phyloP scores from a whole-genome alignment of 805 yeast species.

The Nakazawaea sp. region DNA sequence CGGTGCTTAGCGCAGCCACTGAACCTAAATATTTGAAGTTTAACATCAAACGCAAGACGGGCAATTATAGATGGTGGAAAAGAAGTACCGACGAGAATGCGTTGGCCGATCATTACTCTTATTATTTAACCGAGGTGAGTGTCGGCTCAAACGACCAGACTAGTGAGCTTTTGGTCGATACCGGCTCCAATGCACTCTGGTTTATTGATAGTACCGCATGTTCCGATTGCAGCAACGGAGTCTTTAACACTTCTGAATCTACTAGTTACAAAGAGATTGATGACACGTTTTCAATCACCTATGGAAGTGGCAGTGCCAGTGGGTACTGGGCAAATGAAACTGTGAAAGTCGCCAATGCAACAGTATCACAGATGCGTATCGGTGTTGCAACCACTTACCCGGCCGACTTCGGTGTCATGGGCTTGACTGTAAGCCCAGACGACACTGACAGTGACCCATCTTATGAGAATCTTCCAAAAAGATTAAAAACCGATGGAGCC shows the following conservation, averaged over 20 bases:
- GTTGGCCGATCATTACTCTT: constrained; percentile 31
- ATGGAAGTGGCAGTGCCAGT: constrained; percentile 19
- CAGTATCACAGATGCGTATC: constrained; percentile 1
- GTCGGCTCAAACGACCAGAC: constrained; percentile 55
- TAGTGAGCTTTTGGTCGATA: constrained; percentile 53
- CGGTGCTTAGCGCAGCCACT: constrained; percentile 1
- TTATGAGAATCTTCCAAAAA: constrained; percentile 21
- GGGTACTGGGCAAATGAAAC: constrained; percentile 22
- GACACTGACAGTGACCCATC: constrained; percentile 4
- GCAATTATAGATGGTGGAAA: background rate
- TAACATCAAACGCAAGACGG: constrained; percentile 1
- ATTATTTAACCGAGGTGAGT: constrained; percentile 36
- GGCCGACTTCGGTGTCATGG: constrained; percentile 5
- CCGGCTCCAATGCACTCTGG: constrained; percentile 76
- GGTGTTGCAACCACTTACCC: constrained; percentile 7
- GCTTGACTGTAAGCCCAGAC: constrained; percentile 8
- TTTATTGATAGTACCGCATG: constrained; percentile 39
- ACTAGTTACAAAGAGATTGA: constrained; percentile 13
- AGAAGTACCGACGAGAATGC: constrained; percentile 23
- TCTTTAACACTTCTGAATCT: constrained; percentile 16
- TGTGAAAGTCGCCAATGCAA: constrained; percentile 13
- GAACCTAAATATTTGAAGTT: constrained; percentile 9
- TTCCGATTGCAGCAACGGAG: constrained; percentile 12
- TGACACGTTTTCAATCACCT: constrained; percentile 15
- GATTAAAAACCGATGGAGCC: constrained; percentile 30